Evolutionary conservation across 1,284 basidiomycete species (phyloP).

Genomic region (Exobasidium rhododendri): DNA sequence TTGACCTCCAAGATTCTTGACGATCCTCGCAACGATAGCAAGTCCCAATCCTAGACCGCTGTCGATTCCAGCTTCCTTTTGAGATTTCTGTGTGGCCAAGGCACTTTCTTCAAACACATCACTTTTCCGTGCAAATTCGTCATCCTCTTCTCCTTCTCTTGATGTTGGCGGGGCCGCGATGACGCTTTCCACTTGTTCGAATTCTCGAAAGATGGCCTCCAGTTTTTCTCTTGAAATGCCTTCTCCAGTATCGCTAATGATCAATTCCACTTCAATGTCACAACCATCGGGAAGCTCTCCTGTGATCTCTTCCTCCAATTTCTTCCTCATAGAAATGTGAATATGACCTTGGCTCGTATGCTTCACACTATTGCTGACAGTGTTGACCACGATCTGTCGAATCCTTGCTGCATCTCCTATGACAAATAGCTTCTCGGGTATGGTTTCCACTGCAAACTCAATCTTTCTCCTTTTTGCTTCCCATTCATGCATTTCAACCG

Average conservation of each 20-base stretch:
- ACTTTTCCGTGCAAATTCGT: too few species aligned
- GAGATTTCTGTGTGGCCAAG: neutral
- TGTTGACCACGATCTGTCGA: conserved; percentile 74
- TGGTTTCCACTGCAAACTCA: conserved; percentile 64
- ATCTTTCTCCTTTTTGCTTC: conserved; percentile 71
- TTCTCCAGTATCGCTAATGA: conserved; percentile 73
- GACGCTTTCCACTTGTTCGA: conserved; percentile 74
- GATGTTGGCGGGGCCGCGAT: conserved; percentile 20
- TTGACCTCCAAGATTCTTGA: conserved; percentile 75
- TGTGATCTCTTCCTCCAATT: conserved; percentile 26
- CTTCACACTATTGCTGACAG: conserved; percentile 75
- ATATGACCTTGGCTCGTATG: conserved; percentile 70
- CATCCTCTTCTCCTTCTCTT: neutral
- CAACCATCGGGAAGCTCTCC: conserved; percentile 27
- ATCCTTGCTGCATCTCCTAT: conserved; percentile 65
- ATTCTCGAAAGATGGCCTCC: conserved; percentile 78
- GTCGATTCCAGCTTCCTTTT: conserved; percentile 14
- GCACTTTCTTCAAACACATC: neutral
- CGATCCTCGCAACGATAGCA: conserved; percentile 77
- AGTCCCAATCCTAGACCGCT: conserved; percentile 64
- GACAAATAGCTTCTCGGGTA: conserved; percentile 61
- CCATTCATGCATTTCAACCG: conserved; percentile 62
- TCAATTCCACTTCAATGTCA: conserved; percentile 66
- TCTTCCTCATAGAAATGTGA: conserved; percentile 63
- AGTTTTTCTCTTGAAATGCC: conserved; percentile 72